A percentile compares a stretch with the other conserved stretches of the same genome.
These are phyloP conservation scores for Atkinsonella hypoxylon DNA, from an alignment of 2,329 filamentous ascomycete species.

Conservation along the genomic window DNA sequence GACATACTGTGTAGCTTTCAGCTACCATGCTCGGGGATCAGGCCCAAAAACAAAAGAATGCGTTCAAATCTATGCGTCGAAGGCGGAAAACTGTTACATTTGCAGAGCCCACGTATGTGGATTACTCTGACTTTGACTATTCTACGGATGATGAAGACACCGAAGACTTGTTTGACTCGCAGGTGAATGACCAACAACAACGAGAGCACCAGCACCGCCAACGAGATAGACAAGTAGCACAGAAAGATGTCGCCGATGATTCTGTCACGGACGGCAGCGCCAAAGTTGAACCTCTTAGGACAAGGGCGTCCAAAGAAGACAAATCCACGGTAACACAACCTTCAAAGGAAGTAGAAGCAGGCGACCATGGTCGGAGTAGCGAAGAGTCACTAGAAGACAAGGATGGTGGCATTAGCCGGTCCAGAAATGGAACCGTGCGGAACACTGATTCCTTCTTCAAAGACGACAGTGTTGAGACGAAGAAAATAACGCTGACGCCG, in stretches of 20 bases:
- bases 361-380: constrained; percentile 35
- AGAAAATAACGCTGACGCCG: constrained; percentile 93
- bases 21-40: constrained; percentile 52
- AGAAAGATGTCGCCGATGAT: constrained; percentile 14
- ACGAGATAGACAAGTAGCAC: constrained; percentile 15
- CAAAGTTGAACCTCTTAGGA: constrained; percentile 44
- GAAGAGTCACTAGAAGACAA: constrained; percentile 55
- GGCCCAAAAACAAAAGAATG: constrained; percentile 68
- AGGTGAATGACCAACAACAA: constrained; percentile 19
- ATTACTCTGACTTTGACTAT: constrained; percentile 79
- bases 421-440: constrained; percentile 73
- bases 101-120: constrained; percentile 71
- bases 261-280: constrained; percentile 37
- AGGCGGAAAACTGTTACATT: constrained; percentile 84
- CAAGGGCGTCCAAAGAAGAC: constrained; percentile 29
- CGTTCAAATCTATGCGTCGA: constrained; percentile 71
- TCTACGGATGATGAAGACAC: constrained; percentile 59
- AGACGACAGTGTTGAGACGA: constrained; percentile 87
- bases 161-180: constrained; percentile 31
- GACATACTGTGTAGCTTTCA: constrained; percentile 34
- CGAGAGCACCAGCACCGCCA: constrained; percentile 19
- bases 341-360: constrained; percentile 18
- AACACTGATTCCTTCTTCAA: constrained; percentile 97
- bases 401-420: constrained; percentile 43
- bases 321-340: constrained; percentile 22